Evolutionary conservation across 495 filamentous ascomycete genomes (phyloP).

Genomic region (Chaetomium fimeti): DNA sequence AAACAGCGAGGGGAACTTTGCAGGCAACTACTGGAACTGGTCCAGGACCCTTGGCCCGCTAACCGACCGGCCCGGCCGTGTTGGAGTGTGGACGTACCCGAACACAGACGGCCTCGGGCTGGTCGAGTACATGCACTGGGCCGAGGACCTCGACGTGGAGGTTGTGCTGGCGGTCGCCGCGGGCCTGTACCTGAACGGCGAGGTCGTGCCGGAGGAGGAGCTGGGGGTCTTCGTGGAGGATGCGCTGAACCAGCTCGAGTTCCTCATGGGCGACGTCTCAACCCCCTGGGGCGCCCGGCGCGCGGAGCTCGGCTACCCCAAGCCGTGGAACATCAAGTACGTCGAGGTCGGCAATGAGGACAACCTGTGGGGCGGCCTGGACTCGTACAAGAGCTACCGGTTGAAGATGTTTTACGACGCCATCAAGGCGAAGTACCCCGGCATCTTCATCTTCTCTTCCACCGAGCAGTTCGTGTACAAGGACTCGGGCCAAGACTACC

Average conservation of each 20-base stretch:
- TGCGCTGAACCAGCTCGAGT: constrained; percentile 67
- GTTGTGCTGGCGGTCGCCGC: constrained; percentile 48
- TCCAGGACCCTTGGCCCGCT: constrained; percentile 65
- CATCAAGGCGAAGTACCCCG: constrained; percentile 57
- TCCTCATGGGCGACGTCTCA: constrained; percentile 57
- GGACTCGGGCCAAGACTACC: constrained; percentile 48
- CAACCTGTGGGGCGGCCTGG: constrained; percentile 47
- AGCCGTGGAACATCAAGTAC: constrained; percentile 58
- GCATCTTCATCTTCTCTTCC: constrained; percentile 44
- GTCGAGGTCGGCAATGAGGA: constrained; percentile 70
- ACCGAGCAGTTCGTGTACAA: constrained; percentile 41
- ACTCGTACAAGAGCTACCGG: constrained; percentile 44
- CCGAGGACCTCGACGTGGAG: constrained; percentile 60
- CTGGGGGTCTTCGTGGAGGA: constrained; percentile 54
- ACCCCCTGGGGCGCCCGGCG: constrained; percentile 60
- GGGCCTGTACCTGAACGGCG: constrained; percentile 61
- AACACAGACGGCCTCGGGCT: constrained; percentile 63
- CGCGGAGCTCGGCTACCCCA: constrained; percentile 53
- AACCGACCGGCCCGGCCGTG: constrained; percentile 59
- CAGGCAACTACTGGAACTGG: constrained; percentile 62
- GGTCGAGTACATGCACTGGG: constrained; percentile 65
- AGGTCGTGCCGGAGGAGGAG: constrained; percentile 41
- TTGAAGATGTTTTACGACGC: constrained; percentile 57
- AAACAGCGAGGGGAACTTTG: constrained; percentile 49
- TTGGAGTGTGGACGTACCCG: constrained; percentile 61